Base-by-base conservation (phyloP, 169 alveolate species). In the Theileria sp. region DNA sequence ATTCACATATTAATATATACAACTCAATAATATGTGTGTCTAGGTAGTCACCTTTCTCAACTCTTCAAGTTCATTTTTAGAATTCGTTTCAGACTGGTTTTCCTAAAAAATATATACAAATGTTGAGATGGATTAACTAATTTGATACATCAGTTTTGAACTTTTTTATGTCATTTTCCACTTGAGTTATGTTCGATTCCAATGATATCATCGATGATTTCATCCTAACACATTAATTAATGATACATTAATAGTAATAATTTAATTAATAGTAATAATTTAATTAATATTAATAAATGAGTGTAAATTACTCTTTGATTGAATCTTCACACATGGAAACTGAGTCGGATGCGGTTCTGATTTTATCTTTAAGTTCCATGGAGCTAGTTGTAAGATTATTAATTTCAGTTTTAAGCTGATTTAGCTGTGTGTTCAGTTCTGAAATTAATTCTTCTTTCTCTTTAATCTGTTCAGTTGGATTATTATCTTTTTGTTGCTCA, bases 401-500 rank as follows among this genome's bases (percentile, higher is more conserved):
- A 19, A 90, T 23, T 12, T 87, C 86, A 2, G 23, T 13, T 58
- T 83, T 86, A 21, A 84, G n/a, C 12, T 34, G 54, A 15, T 50
- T 85, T 36, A 51, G 80, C 34, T 83, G 72, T 17, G 68, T 38
- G 10, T 56, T 50, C 7, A 72, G 36, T 15, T 60, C 25, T 6
- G 54, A 30, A 68, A 90, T 86, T 44, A 79, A 54, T 6, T 79
- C 82, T 66, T 86, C 74, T 58, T 86, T 81, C 44, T 77, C 77
- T 13, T 32, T 38, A 23, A 87, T 82, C 26, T 87, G 88, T 25
- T 83, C 74, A 28, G 82, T 87, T 28, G 91, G 91, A 74, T 90
- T 75, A 26, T 75, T 74, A 58, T 68, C 25, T 23, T 80, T 78
- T 15, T 62, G 77, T 36, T 81, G 78, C 62, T 87, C 86, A 67